Conservation (phyloP, 2,329 filamentous ascomycete species). For the Penicillium glabrum region DNA sequence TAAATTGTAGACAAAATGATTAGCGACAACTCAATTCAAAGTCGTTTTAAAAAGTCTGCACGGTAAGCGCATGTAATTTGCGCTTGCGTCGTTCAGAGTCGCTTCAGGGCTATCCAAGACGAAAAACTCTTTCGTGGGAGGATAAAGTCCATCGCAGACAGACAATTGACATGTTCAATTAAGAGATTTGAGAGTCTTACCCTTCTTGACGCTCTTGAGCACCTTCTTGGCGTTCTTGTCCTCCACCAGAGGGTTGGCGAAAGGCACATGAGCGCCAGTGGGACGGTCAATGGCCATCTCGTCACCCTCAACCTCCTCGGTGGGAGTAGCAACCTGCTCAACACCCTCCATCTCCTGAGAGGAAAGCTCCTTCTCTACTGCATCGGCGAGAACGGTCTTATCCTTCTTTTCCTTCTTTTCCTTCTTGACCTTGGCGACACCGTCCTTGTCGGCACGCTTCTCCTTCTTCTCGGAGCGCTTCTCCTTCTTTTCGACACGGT, state of each 20-base stretch:
- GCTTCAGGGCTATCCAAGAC: background rate
- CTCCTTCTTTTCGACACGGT: constrained; percentile 48
- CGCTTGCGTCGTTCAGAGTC: background rate
- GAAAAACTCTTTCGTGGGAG: background rate
- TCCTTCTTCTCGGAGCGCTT: constrained; percentile 44
- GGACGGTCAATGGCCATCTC: constrained; percentile 35
- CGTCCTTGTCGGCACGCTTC: constrained; percentile 48
- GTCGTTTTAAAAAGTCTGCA: background rate
- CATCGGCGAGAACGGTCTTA: constrained; percentile 38
- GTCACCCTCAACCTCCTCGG: constrained; percentile 25
- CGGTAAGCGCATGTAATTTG: background rate
- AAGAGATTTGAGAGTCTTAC: constrained; percentile 27
- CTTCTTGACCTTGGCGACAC: constrained; percentile 48
- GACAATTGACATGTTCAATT: background rate
- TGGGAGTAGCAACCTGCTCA: constrained; percentile 27
- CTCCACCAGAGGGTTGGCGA: constrained; percentile 51
- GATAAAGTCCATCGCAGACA: background rate
- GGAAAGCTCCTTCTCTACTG: constrained; percentile 41
- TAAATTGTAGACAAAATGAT: constrained; percentile 39
- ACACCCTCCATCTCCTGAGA: constrained; percentile 37
- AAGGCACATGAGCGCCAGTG: constrained; percentile 50
- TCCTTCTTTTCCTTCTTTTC: constrained; percentile 49
- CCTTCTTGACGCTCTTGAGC: constrained; percentile 54
- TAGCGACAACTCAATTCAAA: background rate
- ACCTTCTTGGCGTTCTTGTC: constrained; percentile 54